Evolutionary conservation across 805 yeast species (phyloP).

Genomic region (Wickerhamomyces pijperi): DNA sequence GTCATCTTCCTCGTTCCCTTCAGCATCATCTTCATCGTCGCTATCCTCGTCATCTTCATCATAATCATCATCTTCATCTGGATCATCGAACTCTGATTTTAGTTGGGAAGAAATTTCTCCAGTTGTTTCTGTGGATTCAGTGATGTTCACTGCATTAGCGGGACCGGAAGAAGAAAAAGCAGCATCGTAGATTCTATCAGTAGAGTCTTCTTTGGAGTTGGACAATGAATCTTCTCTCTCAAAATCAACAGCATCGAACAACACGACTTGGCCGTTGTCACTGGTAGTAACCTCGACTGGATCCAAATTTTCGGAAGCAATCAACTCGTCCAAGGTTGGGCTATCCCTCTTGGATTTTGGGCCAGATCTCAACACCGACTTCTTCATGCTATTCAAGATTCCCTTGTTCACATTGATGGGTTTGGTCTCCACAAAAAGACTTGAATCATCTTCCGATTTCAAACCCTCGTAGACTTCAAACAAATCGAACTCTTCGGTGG

Average conservation of each 20-base stretch:
- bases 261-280: not conserved
- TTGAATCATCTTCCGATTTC: not conserved
- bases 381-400: conserved; percentile 6
- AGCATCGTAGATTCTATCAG: not conserved
- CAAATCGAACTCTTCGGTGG: conserved; percentile 3
- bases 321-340: not conserved
- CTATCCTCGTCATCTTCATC: not conserved
- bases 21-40: conserved; percentile 5
- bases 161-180: too few relatives aligned
- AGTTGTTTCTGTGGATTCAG: too few relatives aligned
- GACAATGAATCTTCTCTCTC: not conserved
- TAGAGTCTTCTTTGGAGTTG: not conserved
- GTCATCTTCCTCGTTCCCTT: too few relatives aligned
- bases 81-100: too few relatives aligned
- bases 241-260: not conserved
- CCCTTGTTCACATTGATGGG: conserved; percentile 7
- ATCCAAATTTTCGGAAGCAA: not conserved
- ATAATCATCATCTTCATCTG: not conserved
- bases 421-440: not conserved
- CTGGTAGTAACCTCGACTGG: not conserved
- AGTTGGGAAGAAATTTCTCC: too few relatives aligned
- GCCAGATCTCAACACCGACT: conserved; percentile 7
- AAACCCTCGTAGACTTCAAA: conserved; percentile 8
- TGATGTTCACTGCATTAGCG: too few relatives aligned
- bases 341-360: not conserved